Evolutionary conservation across 352 stramenopile species (phyloP).

Genomic region (Detonula confervacea): DNA sequence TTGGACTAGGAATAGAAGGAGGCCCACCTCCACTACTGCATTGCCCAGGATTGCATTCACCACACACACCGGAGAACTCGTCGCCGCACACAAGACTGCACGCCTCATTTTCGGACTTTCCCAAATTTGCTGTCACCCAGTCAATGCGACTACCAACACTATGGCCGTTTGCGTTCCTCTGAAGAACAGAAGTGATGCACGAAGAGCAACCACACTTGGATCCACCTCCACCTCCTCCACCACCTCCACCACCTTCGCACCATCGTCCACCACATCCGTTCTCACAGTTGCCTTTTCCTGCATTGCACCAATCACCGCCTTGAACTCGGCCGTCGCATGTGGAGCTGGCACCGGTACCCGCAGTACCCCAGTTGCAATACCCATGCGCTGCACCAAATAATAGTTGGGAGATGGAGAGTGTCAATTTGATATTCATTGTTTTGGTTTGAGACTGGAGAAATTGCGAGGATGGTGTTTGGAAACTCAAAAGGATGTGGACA

Average conservation of each 20-base stretch:
- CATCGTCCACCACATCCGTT: slow-evolving; percentile 3
- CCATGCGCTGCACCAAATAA: not conserved
- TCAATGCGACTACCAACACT: not conserved
- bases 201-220: too few relatives aligned
- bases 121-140: not conserved
- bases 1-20: too few relatives aligned
- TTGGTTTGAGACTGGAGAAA: not conserved
- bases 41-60: too few relatives aligned
- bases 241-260: slow-evolving; percentile 41
- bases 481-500: slow-evolving; percentile 3
- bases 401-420: not conserved
- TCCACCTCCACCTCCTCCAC: too few relatives aligned
- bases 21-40: too few relatives aligned
- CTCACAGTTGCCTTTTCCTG: not conserved
- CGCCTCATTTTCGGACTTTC: not conserved
- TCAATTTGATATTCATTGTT: not conserved
- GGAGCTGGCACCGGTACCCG: too few relatives aligned
- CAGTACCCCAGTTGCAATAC: not conserved
- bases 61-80: not conserved
- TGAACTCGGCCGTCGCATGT: not conserved
- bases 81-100: not conserved
- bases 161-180: not conserved
- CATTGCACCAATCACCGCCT: not conserved
- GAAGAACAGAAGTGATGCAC: too few relatives aligned
- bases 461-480: not conserved